Base-by-base conservation (phyloP, 2,329 filamentous ascomycete genomes). In the Chaetomiaceae sp. region DNA sequence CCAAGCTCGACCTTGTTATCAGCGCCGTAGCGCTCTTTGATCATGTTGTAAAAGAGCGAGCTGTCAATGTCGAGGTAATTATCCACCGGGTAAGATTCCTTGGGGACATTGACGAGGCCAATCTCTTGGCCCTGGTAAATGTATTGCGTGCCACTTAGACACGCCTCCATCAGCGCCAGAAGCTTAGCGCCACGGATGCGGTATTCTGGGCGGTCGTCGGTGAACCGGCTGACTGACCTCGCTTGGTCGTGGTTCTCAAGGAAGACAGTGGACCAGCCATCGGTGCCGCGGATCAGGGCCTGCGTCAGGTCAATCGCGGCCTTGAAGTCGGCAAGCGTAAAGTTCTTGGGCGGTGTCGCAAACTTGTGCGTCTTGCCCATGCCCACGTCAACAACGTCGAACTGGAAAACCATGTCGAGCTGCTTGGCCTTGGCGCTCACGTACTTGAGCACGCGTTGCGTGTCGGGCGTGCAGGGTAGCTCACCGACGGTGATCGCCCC, bases 391-490 rank as follows among this genome's bases (percentile, higher is more conserved):
- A 86, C 81, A 6, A 84, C 75, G 58, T 83, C 80, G 56, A 84
- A 84, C 59, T 82, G 81, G 66, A 88, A 87, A 1, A 86, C 80
- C 84, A 87, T 88, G 63, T 82, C 78, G 41, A 88, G 69, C 66
- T 86, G 79, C 53, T 76, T 76, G 48, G 79, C 77, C 27, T 75
- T 69, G 1, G 79, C 75, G 5, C 76, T 76, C 10, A 87, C 80
- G 58, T 85, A 86, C 16, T 73, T 64, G 8, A 86, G 67, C 1
- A 87, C 81, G 33, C 79, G 72, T 2, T 67, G 65, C 27, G 77
- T 73, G 49, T 85, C 77, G 0, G 79, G 81, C 0, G 83, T 85
- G 59, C 78, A 69, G 0, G 84, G 82, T 30, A 87, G 77, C 67
- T 89, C 85, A 42, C 86, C 86, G 0, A 89, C 85, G 0, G 84